Conservation (phyloP, 1,139 yeast genomes). For the Blastobotrys indianensis region DNA sequence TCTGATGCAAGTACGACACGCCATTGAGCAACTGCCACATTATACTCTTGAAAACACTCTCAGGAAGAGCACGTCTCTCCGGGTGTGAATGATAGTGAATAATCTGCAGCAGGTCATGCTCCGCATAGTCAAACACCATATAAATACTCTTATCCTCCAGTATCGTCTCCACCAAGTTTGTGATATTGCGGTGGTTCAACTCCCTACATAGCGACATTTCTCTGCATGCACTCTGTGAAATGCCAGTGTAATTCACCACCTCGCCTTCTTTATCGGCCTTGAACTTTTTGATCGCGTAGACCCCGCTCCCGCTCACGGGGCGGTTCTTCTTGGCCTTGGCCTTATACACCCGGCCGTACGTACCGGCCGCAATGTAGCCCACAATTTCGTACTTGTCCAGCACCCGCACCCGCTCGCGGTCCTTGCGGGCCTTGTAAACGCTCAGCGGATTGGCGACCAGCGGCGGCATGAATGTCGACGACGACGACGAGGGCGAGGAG, state of each 20-base stretch:
- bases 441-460: constrained; percentile 33
- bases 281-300: constrained; percentile 85
- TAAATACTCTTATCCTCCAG: constrained; percentile 86
- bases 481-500: neutral
- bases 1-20: constrained; percentile 83
- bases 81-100: constrained; percentile 94
- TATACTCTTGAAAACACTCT: constrained; percentile 69
- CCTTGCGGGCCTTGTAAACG: constrained; percentile 49
- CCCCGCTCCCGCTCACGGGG: constrained; percentile 13
- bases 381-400: constrained; percentile 75
- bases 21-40: constrained; percentile 93
- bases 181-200: constrained; percentile 69
- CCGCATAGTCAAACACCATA: constrained; percentile 94
- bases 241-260: constrained; percentile 83
- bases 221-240: constrained; percentile 91
- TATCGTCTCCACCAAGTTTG: constrained; percentile 76
- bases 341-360: constrained; percentile 93
- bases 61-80: constrained; percentile 71
- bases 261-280: constrained; percentile 94
- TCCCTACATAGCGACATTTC: constrained; percentile 96
- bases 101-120: constrained; percentile 87
- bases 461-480: constrained; percentile 15
- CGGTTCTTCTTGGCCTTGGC: constrained; percentile 45
- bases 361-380: constrained; percentile 98
- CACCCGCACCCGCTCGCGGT: constrained; percentile 62